Percentiles rank a stretch among this genome's conserved stretches.
These are phyloP conservation scores for Fraxinus nigra DNA, from an alignment of 305 asterid species.

Conservation along the genomic window DNA sequence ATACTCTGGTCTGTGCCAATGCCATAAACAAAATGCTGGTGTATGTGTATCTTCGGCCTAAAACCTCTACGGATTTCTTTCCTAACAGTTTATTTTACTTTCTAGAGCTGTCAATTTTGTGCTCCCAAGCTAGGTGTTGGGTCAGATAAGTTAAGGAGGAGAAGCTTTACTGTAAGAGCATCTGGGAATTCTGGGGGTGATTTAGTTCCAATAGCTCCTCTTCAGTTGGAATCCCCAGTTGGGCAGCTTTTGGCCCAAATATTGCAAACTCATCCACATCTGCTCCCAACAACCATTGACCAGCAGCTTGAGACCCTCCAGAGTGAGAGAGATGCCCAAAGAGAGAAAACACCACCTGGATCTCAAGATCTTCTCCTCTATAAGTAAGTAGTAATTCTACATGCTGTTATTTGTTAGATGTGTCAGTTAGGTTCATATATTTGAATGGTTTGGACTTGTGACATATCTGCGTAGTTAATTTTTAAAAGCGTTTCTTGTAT, in stretches of 20 bases:
- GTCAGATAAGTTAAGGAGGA: constrained; percentile 45
- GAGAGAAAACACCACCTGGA: constrained; percentile 43
- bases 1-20: not conserved
- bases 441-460: not conserved
- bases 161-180: constrained; percentile 59
- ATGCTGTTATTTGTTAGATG: not conserved
- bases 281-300: constrained; percentile 73
- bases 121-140: constrained; percentile 50
- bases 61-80: constrained; percentile 8
- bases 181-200: constrained; percentile 55
- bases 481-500: not conserved
- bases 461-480: not conserved
- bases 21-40: not conserved
- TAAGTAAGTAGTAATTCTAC: constrained; percentile 42
- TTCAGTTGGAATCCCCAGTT: constrained; percentile 72
- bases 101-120: constrained; percentile 49
- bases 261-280: constrained; percentile 71
- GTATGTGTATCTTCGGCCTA: constrained; percentile 10
- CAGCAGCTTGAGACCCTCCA: constrained; percentile 90
- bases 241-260: constrained; percentile 80
- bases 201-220: constrained; percentile 66
- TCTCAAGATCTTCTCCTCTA: constrained; percentile 67
- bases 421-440: not conserved
- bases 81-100: constrained; percentile 23
- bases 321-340: constrained; percentile 55